These are phyloP conservation scores for Bacidia gigantensis DNA, from an alignment of 495 filamentous ascomycete genomes.

Conservation along the genomic window DNA sequence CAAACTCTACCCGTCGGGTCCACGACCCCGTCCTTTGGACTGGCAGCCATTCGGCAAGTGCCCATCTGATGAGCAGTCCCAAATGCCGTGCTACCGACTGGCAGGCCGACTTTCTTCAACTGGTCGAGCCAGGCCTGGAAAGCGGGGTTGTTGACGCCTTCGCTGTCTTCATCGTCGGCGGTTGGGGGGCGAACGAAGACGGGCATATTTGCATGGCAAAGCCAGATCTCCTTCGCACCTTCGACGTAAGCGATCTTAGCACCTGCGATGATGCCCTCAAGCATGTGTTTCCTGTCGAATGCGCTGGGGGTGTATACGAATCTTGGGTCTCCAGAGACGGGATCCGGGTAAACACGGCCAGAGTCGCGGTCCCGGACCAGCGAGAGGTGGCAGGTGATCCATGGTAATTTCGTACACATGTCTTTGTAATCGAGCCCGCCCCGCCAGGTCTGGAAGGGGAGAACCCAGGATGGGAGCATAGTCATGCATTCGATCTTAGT, in stretches of 20 bases:
- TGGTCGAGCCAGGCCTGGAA: constrained; percentile 56
- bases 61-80: constrained; percentile 86
- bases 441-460: constrained; percentile 48
- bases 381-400: constrained; percentile 53
- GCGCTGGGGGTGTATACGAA: constrained; percentile 54
- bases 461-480: constrained; percentile 48
- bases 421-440: constrained; percentile 55
- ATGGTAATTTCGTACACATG: constrained; percentile 42
- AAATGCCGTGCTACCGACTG: constrained; percentile 33
- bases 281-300: constrained; percentile 53
- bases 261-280: constrained; percentile 56
- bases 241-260: constrained; percentile 64
- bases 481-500: constrained; percentile 58
- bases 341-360: constrained; percentile 64
- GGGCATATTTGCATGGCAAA: constrained; percentile 41
- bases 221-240: constrained; percentile 66
- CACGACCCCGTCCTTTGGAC: constrained; percentile 51
- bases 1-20: constrained; percentile 63
- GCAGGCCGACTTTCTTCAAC: constrained; percentile 40
- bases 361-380: constrained; percentile 58
- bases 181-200: constrained; percentile 47
- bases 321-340: constrained; percentile 44
- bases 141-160: constrained; percentile 44
- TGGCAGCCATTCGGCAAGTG: constrained; percentile 62
- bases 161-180: constrained; percentile 13